Evolutionary conservation across 176 grass and related monocot genomes (phyloP).

Genomic region (Pontederia paniculata): DNA sequence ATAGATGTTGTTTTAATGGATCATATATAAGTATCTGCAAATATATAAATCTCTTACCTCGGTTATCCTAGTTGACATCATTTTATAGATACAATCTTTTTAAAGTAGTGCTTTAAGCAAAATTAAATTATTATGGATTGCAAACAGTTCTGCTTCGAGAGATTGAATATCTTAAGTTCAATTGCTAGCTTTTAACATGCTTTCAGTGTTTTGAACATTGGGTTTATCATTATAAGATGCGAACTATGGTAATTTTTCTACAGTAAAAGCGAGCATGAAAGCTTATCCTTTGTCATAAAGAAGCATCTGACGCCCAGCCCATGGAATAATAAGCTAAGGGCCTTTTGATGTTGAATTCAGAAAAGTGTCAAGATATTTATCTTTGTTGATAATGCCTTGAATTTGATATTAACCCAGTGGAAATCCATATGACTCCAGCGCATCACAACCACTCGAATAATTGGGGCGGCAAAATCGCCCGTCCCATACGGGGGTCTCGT

Average conservation of each 20-base stretch:
- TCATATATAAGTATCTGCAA: slow-evolving; percentile 42
- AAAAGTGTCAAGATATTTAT: slow-evolving; percentile 57
- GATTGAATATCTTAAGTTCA: not conserved
- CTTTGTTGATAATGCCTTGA: too few relatives aligned
- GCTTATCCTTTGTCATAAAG: slow-evolving; percentile 50
- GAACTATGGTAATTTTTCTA: slow-evolving; percentile 17
- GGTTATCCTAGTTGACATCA: not conserved
- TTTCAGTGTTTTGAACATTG: not conserved
- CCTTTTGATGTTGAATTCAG: slow-evolving; percentile 66
- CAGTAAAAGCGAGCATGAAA: slow-evolving; percentile 58
- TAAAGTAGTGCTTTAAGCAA: too few relatives aligned
- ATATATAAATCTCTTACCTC: not conserved
- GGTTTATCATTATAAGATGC: not conserved
- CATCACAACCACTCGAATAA: too few relatives aligned
- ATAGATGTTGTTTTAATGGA: slow-evolving; percentile 51
- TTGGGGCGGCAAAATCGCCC: too few relatives aligned
- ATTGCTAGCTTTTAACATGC: not conserved
- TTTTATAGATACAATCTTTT: not conserved
- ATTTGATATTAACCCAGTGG: too few relatives aligned
- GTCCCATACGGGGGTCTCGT: too few relatives aligned
- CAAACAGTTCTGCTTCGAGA: too few relatives aligned
- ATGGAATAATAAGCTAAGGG: slow-evolving; percentile 68
- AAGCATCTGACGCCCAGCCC: slow-evolving; percentile 67
- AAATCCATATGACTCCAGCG: too few relatives aligned
- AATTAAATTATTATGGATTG: too few relatives aligned